Percentiles rank a stretch among this genome's conserved stretches.
phyloP scores from a whole-genome alignment of 257 asterid genomes.

The Mentha longifolia region DNA sequence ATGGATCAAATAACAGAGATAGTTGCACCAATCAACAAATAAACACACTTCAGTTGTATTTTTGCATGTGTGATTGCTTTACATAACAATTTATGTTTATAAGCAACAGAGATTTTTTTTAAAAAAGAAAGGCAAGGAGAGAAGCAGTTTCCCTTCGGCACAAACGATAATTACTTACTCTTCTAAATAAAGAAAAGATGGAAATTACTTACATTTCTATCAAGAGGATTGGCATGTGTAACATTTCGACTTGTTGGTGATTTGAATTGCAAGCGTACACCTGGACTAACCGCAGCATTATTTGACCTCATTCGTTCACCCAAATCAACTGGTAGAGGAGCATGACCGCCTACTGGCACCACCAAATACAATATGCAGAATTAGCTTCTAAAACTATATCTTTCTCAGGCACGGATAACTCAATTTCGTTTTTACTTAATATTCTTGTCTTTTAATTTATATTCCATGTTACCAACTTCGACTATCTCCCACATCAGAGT shows the following conservation, averaged over 20 bases:
- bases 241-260: conserved; percentile 65
- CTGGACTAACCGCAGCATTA: conserved; percentile 59
- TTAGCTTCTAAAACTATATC: conserved; percentile 28
- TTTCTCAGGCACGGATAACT: neutral
- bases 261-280: conserved; percentile 75
- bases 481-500: conserved; percentile 15
- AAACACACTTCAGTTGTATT: conserved; percentile 5
- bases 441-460: conserved; percentile 2
- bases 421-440: neutral
- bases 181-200: conserved; percentile 28
- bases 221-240: conserved; percentile 59
- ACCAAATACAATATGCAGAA: conserved; percentile 28
- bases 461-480: conserved; percentile 23
- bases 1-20: neutral
- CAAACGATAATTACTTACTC: conserved; percentile 47
- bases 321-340: conserved; percentile 58
- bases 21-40: conserved; percentile 19
- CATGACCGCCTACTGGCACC: conserved; percentile 52
- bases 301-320: conserved; percentile 64
- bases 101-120: conserved; percentile 3
- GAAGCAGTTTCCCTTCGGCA: neutral
- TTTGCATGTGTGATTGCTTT: neutral
- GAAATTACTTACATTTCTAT: conserved; percentile 61
- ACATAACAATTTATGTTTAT: neutral
- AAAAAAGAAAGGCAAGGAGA: conserved; percentile 4